Percentiles rank a stretch among this genome's conserved stretches.
Evolutionary conservation across 495 filamentous ascomycete species (phyloP).

Genomic region (Penicillium mononematosum): DNA sequence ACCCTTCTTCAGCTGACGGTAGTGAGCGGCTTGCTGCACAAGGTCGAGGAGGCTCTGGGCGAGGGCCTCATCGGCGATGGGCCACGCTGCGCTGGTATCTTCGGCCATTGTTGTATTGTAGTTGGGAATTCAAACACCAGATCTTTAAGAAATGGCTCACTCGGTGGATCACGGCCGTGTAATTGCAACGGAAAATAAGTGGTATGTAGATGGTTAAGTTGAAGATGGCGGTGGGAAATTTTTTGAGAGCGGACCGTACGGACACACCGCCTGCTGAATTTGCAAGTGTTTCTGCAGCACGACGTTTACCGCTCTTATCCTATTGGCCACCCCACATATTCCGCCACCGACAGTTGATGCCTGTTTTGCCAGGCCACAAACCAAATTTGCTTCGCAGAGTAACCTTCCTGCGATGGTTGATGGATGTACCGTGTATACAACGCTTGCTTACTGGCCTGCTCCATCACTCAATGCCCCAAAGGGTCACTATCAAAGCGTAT

Average conservation of each 20-base stretch:
- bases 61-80: constrained; percentile 79
- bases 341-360: background rate
- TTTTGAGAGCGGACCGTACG: constrained; percentile 10
- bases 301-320: background rate
- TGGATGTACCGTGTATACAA: too few relatives aligned
- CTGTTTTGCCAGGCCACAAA: background rate
- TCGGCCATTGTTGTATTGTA: constrained; percentile 37
- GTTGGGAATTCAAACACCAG: constrained; percentile 20
- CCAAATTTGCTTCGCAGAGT: too few relatives aligned
- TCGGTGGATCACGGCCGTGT: constrained; percentile 46
- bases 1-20: constrained; percentile 87
- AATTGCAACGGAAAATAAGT: constrained; percentile 19
- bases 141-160: constrained; percentile 41
- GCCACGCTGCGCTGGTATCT: constrained; percentile 65
- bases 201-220: constrained; percentile 12
- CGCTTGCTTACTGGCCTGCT: too few relatives aligned
- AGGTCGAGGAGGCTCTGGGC: constrained; percentile 80
- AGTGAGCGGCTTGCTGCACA: constrained; percentile 81
- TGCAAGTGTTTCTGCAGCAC: background rate
- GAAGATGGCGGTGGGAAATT: constrained; percentile 18
- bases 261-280: background rate
- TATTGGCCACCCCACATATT: background rate
- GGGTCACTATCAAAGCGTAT: too few relatives aligned
- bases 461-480: too few relatives aligned
- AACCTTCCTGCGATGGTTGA: too few relatives aligned